Evolutionary conservation across 148 eudicot genomes (phyloP), one percentile per base, ranked within the genome.

Genomic region (Fagopyrum homotropicum): DNA sequence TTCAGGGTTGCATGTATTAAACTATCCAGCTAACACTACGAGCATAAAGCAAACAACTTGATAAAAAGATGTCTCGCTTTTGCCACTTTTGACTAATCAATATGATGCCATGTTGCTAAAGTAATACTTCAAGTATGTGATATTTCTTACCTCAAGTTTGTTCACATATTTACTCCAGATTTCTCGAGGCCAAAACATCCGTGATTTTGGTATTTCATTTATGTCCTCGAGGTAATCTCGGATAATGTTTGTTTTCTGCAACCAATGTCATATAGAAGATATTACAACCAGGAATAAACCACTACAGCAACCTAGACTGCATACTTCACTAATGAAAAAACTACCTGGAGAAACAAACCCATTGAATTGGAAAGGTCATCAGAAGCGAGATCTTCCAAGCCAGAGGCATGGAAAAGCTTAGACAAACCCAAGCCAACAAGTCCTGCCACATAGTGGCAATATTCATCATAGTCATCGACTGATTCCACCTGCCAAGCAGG

Each of bases 341-440:
- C 48, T 85, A 94, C 98, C 98, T 94, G 98, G 81, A 94, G 96
- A 89, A 94, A 94, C 82, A 91, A 88, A 75, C 97, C 98, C 97
- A 94, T 94, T 35, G 97, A 84, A 81, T 91, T 94, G 78, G 98
- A 90, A 19, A 90, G 80, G 68, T 77, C 50, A 73, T 94, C 98
- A 4, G 97, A 48, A 52, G 81, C 80, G 63, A 88, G 71, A 80
- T 88, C 89, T 88, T 94, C 98, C 4, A 74, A 71, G 66, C 97
- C 97, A 74, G 96, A 83, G 72, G 93, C 96, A 79, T 91, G 89
- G 82, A 94, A 91, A 69, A 94, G 96, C 89, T 94, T 94, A 57
- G 98, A 91, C 82, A 94, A 75, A 7, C 98, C 97, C 55, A 91
- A 80, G 49, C 97, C 98, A 73, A 91, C 97, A 78, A 94, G 96